phyloP scores from a whole-genome alignment of 208 protist genomes.

The Wallacemonas rigidus region DNA sequence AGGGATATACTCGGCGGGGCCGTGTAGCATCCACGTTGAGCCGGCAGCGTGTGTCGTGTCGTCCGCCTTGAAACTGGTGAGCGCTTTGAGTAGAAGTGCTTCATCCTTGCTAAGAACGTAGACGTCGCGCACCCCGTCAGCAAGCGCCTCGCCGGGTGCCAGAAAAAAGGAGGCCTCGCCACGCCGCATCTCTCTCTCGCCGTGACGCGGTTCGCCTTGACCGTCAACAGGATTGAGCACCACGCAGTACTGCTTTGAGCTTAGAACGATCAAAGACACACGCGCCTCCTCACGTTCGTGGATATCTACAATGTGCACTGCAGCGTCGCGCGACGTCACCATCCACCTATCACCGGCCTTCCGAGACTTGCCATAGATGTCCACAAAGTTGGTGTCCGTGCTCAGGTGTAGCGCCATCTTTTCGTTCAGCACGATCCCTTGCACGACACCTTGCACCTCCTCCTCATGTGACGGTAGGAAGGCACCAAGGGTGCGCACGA shows the following conservation, averaged over 20 bases:
- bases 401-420: constrained; percentile 80
- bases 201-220: constrained; percentile 73
- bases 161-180: constrained; percentile 95
- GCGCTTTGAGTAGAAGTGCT: constrained; percentile 93
- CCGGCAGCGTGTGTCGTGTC: constrained; percentile 70
- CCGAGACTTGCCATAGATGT: constrained; percentile 77
- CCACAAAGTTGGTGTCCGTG: constrained; percentile 77
- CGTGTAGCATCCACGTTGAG: constrained; percentile 94
- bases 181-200: constrained; percentile 79
- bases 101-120: constrained; percentile 92
- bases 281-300: constrained; percentile 78
- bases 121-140: constrained; percentile 80
- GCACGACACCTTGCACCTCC: constrained; percentile 65
- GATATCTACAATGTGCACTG: constrained; percentile 88
- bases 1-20: constrained; percentile 93
- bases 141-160: constrained; percentile 92
- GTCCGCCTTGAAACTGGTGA: constrained; percentile 73
- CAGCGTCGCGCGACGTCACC: constrained; percentile 78
- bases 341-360: constrained; percentile 87
- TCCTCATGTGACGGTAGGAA: constrained; percentile 92
- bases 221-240: constrained; percentile 88
- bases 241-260: constrained; percentile 91
- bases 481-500: constrained; percentile 73
- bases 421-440: constrained; percentile 79
- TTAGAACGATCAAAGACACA: constrained; percentile 83